Evolutionary conservation across 2,329 filamentous ascomycete species (phyloP).

Genomic region (Gnomoniopsis sp.): DNA sequence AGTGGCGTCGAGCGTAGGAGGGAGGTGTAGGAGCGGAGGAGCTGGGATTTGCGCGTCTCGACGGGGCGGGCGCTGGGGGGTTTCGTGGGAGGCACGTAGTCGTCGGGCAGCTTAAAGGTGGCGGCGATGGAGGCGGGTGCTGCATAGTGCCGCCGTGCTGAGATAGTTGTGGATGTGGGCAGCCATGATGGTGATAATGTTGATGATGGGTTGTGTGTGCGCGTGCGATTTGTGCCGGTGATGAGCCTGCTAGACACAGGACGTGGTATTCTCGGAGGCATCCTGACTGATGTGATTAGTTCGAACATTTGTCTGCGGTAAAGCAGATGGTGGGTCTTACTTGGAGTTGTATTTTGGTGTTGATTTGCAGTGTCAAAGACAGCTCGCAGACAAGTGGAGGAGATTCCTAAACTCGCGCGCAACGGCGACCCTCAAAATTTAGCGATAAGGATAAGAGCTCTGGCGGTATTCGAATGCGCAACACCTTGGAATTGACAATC

Average conservation of each 20-base stretch:
- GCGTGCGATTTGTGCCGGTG: conserved; percentile 2
- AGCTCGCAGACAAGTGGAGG: background rate
- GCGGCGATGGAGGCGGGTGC: conserved; percentile 15
- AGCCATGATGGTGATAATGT: background rate
- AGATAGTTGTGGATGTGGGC: background rate
- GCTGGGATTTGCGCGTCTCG: conserved; percentile 85
- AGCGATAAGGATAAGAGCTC: background rate
- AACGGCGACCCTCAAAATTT: background rate
- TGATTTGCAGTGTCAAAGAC: background rate
- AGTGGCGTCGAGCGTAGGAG: conserved; percentile 81
- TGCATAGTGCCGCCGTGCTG: conserved; percentile 25
- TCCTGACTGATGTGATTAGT: background rate
- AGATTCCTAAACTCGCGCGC: background rate
- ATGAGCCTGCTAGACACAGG: conserved; percentile 13
- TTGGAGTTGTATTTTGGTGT: background rate
- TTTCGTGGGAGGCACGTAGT: conserved; percentile 65
- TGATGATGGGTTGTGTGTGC: background rate
- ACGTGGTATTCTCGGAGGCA: conserved; percentile 16
- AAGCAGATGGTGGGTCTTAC: background rate
- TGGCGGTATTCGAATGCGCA: too few relatives aligned
- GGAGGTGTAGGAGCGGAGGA: conserved; percentile 82
- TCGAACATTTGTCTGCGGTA: background rate
- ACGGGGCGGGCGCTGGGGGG: conserved; percentile 84
- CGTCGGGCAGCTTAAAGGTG: conserved; percentile 36
- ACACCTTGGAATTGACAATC: too few relatives aligned